Base-by-base conservation (phyloP, 2,329 filamentous ascomycete species). In the Botrytis medusae region DNA sequence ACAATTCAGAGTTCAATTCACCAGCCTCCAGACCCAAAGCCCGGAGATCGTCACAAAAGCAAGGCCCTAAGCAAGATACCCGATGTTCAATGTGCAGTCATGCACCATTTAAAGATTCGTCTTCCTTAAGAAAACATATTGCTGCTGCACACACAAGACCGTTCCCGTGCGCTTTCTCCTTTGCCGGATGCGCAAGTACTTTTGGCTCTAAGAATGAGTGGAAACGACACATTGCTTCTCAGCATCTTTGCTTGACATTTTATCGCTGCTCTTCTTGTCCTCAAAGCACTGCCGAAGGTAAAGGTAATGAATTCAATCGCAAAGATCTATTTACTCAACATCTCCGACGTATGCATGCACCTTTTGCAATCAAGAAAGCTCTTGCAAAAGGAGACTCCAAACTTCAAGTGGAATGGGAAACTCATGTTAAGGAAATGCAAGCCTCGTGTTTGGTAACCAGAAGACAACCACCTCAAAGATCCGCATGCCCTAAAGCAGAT, bases 291-390 rank as follows among this genome's bases (percentile, higher is more conserved):
- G 82, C 83, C 0, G 87, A 89, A 74, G 87, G 87, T 48, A 89
- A 87, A 75, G 87, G 87, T 6, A 90, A 89, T 75, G 89, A 91
- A 81, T 98, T 98, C 83, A 98, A 98, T 82, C 91, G 95, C 78
- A 98, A 97, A 81, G 95, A 98, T 80, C 88, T 99, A 20, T 99
- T 98, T 82, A 95, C 93, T 0, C 95, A 98, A 80, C 95, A 99
- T 79, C 87, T 97, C 22, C 92, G 95, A 22, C 93, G 95, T 64
- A 98, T 98, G 95, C 96, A 99, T 79, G 90, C 92, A 0, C 90
- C 91, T 0, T 89, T 89, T 60, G 86, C 89, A 79, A 90, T 89
- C 79, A 87, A 89, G 79, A 86, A 88, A 78, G 82, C 87, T 16
- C 82, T 87, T 29, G 83, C 85, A 40, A 89, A 90, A 78, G 85